Evolutionary conservation across 2,329 filamentous ascomycete genomes (phyloP), one percentile per base, ranked within the genome.

Genomic region (Arthrobotrys entomopaga): DNA sequence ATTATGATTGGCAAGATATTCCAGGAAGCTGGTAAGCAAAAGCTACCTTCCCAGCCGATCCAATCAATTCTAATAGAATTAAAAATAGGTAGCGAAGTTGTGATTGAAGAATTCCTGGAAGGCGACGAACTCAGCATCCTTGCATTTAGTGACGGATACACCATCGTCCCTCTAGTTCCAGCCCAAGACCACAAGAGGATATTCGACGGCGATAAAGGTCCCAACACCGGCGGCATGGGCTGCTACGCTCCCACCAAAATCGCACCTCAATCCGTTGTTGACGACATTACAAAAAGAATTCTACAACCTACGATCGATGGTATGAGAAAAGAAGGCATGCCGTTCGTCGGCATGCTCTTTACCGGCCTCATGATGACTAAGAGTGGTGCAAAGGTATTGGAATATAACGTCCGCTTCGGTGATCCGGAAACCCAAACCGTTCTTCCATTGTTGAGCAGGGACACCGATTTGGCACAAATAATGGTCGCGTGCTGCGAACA

Each of bases 161-260:
- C 90, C 0, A 91, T 96, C 80, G 87, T 88, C 80, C 92, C 90
- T 7, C 85, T 98, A 8, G 94, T 94, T 3, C 90, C 95, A 0
- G 94, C 94, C 1, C 95, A 99, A 82, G 95, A 98, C 81, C 95
- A 99, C 85, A 98, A 99, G 86, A 88, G 93, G 76, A 93, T 96
- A 77, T 91, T 91, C 61, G 95, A 99, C 79, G 92, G 91, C 64
- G 94, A 98, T 80, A 86, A 87, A 57, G 95, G 95, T 0, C 91
- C 93, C 42, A 98, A 98, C 83, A 98, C 95, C 1, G 95, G 94
- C 72, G 95, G 95, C 46, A 98, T 98, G 95, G 95, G 95, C 59
- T 97, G 93, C 80, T 98, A 98, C 82, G 93, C 93, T 15, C 91
- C 91, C n/a, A 96, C 93, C 0, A 90, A 88, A 76, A 89, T 93